Evolutionary conservation across 345 rosid species (phyloP).

Genomic region (Alliaria petiolata): DNA sequence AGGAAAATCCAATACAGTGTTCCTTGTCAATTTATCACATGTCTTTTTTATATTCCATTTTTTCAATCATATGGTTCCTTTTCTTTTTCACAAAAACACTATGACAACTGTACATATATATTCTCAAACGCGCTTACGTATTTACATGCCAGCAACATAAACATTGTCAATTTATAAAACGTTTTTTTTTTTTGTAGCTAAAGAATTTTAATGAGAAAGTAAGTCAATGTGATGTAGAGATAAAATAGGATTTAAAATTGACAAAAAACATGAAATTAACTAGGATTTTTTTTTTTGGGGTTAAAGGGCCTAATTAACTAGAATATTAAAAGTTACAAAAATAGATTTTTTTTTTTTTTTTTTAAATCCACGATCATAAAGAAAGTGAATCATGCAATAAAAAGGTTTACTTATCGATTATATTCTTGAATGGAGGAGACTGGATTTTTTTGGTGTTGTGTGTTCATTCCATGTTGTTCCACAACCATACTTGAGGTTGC

Average conservation of each 20-base stretch:
- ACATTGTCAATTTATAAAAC: too few species aligned
- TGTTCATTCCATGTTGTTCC: neutral
- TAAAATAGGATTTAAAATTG: neutral
- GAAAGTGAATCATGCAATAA: neutral
- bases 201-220: neutral
- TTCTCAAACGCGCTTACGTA: slow-evolving; percentile 11
- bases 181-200: neutral
- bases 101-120: slow-evolving; percentile 10
- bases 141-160: neutral
- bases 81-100: neutral
- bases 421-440: neutral
- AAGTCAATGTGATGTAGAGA: neutral
- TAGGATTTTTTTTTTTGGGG: too few species aligned
- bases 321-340: too few species aligned
- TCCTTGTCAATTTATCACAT: slow-evolving; percentile 1
- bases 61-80: slow-evolving; percentile 19
- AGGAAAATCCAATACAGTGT: neutral
- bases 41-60: slow-evolving; percentile 17
- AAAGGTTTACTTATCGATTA: neutral
- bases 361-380: too few species aligned
- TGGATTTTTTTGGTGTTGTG: neutral
- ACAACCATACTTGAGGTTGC: neutral
- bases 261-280: neutral
- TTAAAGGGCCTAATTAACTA: too few species aligned
- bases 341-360: too few species aligned